These are phyloP conservation scores for Diaporthe amygdali DNA, from an alignment of 2,329 filamentous ascomycete genomes.

Conservation along the genomic window DNA sequence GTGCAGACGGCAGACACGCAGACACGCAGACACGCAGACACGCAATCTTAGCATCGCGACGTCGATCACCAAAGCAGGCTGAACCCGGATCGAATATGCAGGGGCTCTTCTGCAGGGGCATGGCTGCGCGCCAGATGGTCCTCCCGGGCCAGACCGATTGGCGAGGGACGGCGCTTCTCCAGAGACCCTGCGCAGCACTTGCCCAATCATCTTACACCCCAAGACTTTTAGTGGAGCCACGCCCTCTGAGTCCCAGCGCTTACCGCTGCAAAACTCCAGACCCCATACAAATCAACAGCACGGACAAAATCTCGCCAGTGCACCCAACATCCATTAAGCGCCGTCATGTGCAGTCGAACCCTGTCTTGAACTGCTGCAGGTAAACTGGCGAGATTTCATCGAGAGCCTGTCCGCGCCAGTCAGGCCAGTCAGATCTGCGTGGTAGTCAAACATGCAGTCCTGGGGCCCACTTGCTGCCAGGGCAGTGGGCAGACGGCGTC, in stretches of 20 bases:
- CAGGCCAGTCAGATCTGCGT: constrained; percentile 20
- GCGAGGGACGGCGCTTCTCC: constrained; percentile 18
- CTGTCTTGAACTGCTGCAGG: constrained; percentile 4
- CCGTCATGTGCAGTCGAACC: constrained; percentile 13
- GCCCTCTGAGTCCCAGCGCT: background rate
- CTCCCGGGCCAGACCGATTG: constrained; percentile 20
- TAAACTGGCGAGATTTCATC: constrained; percentile 24
- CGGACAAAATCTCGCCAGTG: background rate
- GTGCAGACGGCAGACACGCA: constrained; percentile 6
- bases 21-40: no score
- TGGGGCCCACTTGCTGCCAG: background rate
- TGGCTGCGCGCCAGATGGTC: constrained; percentile 13
- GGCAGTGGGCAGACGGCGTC: no score
- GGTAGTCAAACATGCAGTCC: constrained; percentile 17
- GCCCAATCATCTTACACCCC: constrained; percentile 24
- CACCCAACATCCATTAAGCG: constrained; percentile 16
- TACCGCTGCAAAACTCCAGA: background rate
- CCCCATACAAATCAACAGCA: background rate
- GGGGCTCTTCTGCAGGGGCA: constrained; percentile 23
- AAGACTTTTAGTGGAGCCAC: background rate
- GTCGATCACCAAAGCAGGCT: background rate
- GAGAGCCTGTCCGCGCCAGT: constrained; percentile 23
- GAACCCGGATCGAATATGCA: background rate
- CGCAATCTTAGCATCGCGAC: constrained; percentile 6
- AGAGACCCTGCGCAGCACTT: background rate